These are phyloP conservation scores for Trapa incisa DNA, from an alignment of 345 rosid genomes.

Conservation along the genomic window DNA sequence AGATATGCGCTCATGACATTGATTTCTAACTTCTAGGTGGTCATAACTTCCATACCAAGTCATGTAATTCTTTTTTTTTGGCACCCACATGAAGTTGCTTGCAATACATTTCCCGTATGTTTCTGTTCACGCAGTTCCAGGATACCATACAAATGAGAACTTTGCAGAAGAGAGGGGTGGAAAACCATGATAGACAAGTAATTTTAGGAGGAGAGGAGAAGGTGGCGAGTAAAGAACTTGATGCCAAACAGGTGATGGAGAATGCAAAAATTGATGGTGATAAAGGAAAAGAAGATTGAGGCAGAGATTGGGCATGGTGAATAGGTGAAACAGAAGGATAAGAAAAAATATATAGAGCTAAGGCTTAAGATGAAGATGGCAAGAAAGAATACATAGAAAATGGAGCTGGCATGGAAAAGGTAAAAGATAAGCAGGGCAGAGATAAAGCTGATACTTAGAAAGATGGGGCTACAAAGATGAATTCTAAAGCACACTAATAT, in stretches of 20 bases:
- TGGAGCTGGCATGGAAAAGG: not conserved
- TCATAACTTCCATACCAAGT: too few relatives aligned
- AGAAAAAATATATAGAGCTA: not conserved
- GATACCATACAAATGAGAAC: not conserved
- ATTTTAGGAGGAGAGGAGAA: not conserved
- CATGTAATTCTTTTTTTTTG: too few relatives aligned
- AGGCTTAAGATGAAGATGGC: not conserved
- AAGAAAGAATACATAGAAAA: not conserved
- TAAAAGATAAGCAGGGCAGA: too few relatives aligned
- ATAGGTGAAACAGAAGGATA: too few relatives aligned
- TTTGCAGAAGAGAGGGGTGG: not conserved
- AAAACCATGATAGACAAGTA: not conserved
- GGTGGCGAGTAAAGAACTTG: not conserved
- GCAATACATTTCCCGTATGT: not conserved
- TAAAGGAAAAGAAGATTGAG: not conserved
- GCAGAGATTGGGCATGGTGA: not conserved
- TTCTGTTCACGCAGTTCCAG: not conserved
- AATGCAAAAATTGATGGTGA: too few relatives aligned
- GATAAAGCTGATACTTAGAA: not conserved
- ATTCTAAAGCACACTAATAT: too few relatives aligned
- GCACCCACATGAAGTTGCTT: too few relatives aligned
- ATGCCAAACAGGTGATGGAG: conserved; percentile 1
- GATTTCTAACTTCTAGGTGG: too few relatives aligned
- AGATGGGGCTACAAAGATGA: conserved; percentile 1
- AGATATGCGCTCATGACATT: too few relatives aligned